Conservation (phyloP, 148 eudicot species). For the Camellia sinensis region DNA sequence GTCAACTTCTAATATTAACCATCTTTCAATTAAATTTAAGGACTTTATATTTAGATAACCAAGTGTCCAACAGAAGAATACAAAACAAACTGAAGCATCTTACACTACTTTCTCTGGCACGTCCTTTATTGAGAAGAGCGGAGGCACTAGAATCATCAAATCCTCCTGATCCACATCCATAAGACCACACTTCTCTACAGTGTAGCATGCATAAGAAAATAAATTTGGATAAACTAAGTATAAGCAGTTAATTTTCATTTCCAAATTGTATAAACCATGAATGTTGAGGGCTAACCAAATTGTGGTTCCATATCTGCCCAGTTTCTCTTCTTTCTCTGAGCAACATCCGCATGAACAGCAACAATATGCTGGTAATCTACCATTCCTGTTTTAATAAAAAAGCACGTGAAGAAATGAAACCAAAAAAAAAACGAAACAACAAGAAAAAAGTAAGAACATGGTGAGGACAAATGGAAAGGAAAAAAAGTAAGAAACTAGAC, state of each 20-base stretch:
- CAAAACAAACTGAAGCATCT: conserved; percentile 28
- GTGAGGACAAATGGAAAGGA: not conserved
- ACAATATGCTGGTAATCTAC: conserved; percentile 93
- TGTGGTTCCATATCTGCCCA: conserved; percentile 58
- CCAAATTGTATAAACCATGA: conserved; percentile 4
- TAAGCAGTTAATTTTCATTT: conserved; percentile 4
- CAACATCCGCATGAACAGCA: conserved; percentile 76
- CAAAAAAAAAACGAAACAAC: no score
- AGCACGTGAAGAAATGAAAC: not conserved
- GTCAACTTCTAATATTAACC: not conserved
- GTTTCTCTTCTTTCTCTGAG: conserved; percentile 58
- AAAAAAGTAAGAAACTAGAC: not conserved
- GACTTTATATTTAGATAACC: not conserved
- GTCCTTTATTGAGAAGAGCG: conserved; percentile 75
- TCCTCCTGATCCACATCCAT: conserved; percentile 64
- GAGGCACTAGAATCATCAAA: conserved; percentile 76
- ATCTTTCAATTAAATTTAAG: not conserved
- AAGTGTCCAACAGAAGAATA: not conserved
- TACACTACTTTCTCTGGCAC: conserved; percentile 78
- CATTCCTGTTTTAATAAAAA: conserved; percentile 51
- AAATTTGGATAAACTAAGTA: conserved; percentile 3
- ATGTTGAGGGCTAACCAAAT: conserved; percentile 42
- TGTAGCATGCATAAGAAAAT: conserved; percentile 13
- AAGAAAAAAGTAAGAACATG: not conserved
- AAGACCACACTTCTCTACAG: conserved; percentile 50